A percentile compares a stretch with the other conserved stretches of the same genome.
Conservation (phyloP, 495 filamentous ascomycete genomes). For the Aspergillus cristatus region DNA sequence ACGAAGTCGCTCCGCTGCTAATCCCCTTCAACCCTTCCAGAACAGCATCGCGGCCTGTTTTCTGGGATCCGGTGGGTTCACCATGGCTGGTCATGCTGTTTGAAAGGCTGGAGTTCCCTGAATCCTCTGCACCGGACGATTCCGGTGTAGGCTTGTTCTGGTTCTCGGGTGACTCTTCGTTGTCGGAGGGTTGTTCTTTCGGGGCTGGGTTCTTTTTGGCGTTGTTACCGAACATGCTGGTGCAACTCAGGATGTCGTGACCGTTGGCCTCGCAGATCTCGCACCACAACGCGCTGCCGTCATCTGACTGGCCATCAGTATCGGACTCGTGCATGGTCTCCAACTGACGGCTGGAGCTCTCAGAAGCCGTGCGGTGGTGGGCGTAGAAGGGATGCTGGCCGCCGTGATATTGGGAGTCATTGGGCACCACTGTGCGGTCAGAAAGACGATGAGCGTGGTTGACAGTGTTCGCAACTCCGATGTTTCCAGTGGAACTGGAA, state of each 20-base stretch:
- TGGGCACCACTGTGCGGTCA: constrained; percentile 38
- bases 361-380: constrained; percentile 21
- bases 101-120: constrained; percentile 7
- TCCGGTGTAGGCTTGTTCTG: constrained; percentile 16
- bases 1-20: constrained; percentile 19
- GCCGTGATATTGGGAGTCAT: constrained; percentile 33
- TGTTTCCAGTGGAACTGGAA: constrained; percentile 23
- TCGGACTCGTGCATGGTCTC: constrained; percentile 65
- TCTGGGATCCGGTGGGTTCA: constrained; percentile 17
- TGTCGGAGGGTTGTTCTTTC: constrained; percentile 3
- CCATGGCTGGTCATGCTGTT: constrained; percentile 8
- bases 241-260: constrained; percentile 89
- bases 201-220: constrained; percentile 3
- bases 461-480: constrained; percentile 13
- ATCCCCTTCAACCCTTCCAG: constrained; percentile 60
- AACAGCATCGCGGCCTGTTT: constrained; percentile 45
- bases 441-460: constrained; percentile 35
- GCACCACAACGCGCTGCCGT: constrained; percentile 77
- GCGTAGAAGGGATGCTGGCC: constrained; percentile 18
- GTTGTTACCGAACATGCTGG: constrained; percentile 63
- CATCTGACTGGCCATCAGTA: constrained; percentile 53
- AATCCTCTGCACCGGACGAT: constrained; percentile 8
- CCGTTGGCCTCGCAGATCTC: constrained; percentile 93
- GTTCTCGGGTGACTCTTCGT: constrained; percentile 1
- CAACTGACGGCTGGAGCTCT: constrained; percentile 27